phyloP scores from a whole-genome alignment of 1,284 basidiomycete genomes.

The Tetrapyrgos nigripes region DNA sequence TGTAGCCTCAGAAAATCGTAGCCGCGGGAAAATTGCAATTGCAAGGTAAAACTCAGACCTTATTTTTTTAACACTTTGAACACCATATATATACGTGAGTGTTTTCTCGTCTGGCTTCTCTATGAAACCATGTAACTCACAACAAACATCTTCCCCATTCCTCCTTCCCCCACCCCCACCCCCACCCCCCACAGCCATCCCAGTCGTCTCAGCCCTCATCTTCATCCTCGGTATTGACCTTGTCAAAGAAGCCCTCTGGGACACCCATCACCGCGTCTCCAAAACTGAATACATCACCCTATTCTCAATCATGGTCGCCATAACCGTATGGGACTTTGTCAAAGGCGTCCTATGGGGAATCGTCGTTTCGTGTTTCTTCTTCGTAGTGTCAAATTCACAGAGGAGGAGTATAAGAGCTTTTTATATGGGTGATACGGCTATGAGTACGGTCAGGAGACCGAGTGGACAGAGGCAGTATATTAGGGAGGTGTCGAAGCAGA shows the following conservation, averaged over 20 bases:
- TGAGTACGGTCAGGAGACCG: slow-evolving; percentile 93
- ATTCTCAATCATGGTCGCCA: slow-evolving; percentile 83
- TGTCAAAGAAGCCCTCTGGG: slow-evolving; percentile 95
- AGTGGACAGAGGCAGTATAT: slow-evolving; percentile 90
- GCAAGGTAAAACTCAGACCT: no score
- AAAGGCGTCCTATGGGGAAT: slow-evolving; percentile 94
- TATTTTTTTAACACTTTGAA: no score
- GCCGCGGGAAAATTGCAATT: no score
- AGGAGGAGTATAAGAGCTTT: slow-evolving; percentile 82
- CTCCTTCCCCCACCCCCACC: background rate
- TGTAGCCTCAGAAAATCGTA: no score
- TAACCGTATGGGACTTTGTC: slow-evolving; percentile 96
- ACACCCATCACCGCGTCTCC: slow-evolving; percentile 90
- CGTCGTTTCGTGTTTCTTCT: slow-evolving; percentile 94
- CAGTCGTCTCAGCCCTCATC: slow-evolving; percentile 92
- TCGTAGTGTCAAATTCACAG: slow-evolving; percentile 93
- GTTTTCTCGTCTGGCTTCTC: background rate
- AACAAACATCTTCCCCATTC: background rate
- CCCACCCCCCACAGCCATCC: slow-evolving; percentile 76
- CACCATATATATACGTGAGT: slow-evolving; percentile 90
- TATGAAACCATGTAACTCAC: background rate
- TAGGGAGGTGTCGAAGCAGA: slow-evolving; percentile 91
- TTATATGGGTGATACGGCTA: slow-evolving; percentile 80
- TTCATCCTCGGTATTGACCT: slow-evolving; percentile 96
- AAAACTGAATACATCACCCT: slow-evolving; percentile 83